phyloP scores from a whole-genome alignment of 768 basidiomycete genomes.

The Leucocoprinus leucothites region DNA sequence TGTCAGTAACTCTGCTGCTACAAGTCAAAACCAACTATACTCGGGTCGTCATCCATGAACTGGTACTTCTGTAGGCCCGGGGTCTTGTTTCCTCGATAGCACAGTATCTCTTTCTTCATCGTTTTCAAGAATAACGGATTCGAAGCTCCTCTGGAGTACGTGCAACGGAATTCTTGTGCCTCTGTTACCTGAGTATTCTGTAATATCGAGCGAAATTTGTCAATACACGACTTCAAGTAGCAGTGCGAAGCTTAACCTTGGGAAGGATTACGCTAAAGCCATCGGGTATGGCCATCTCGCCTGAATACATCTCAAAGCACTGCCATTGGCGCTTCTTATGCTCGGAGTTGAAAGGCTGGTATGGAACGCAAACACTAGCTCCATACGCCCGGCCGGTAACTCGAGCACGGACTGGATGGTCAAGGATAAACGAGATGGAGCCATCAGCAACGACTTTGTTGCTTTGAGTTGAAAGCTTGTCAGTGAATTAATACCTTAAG shows the following conservation, averaged over 20 bases:
- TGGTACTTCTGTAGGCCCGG: background rate
- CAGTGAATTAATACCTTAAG: no score
- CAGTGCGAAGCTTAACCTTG: no score
- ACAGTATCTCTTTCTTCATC: background rate
- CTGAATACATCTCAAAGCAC: constrained; percentile 33
- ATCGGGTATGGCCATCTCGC: constrained; percentile 34
- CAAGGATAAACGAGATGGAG: constrained; percentile 37
- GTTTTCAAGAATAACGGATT: background rate
- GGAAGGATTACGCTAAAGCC: constrained; percentile 41
- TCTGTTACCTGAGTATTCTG: constrained; percentile 45
- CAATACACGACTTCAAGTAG: no score
- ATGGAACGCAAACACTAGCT: constrained; percentile 33
- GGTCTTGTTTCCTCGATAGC: background rate
- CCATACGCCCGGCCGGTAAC: constrained; percentile 50
- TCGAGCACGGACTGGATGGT: constrained; percentile 46
- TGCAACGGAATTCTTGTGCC: constrained; percentile 33
- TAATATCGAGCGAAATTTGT: background rate
- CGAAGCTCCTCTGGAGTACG: background rate
- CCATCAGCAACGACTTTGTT: constrained; percentile 55
- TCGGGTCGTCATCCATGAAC: constrained; percentile 4
- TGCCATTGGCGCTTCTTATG: constrained; percentile 32
- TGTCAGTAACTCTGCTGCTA: no score
- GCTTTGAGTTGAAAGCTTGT: constrained; percentile 14
- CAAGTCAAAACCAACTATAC: background rate
- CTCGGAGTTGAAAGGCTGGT: constrained; percentile 32